Evolutionary conservation across 2,329 filamentous ascomycete species (phyloP).

Genomic region (Hymenoscyphus fructigenus): DNA sequence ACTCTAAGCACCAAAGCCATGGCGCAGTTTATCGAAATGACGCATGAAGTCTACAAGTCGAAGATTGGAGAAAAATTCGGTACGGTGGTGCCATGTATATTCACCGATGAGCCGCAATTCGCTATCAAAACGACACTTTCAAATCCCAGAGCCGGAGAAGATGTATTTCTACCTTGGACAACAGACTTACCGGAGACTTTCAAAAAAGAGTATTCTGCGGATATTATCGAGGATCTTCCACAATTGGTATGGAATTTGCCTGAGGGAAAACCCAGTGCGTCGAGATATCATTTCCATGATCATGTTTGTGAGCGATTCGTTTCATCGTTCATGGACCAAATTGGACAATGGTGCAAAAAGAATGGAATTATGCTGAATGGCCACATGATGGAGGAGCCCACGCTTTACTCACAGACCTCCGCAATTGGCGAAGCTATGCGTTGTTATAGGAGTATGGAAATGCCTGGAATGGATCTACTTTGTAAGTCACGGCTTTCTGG

Average conservation of each 20-base stretch:
- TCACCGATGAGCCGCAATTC: constrained; percentile 39
- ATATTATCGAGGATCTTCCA: constrained; percentile 32
- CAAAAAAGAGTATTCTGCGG: constrained; percentile 24
- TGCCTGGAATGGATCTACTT: constrained; percentile 37
- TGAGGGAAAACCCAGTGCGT: constrained; percentile 27
- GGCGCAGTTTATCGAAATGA: constrained; percentile 33
- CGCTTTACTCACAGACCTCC: constrained; percentile 34
- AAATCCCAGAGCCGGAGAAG: constrained; percentile 27
- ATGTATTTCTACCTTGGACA: constrained; percentile 38
- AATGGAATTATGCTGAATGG: constrained; percentile 34
- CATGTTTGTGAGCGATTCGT: constrained; percentile 38
- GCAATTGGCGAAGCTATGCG: constrained; percentile 39
- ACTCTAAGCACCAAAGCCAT: constrained; percentile 35
- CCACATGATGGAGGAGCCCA: constrained; percentile 39
- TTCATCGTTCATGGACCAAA: constrained; percentile 35
- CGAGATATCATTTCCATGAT: constrained; percentile 36
- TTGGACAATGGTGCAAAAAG: constrained; percentile 33
- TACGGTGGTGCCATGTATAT: constrained; percentile 35
- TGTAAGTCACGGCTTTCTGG: constrained; percentile 3
- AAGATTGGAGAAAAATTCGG: constrained; percentile 36
- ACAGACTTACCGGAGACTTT: constrained; percentile 33
- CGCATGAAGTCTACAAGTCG: constrained; percentile 36
- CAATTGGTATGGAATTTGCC: constrained; percentile 37
- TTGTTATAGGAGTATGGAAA: constrained; percentile 35
- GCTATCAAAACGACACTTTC: constrained; percentile 35